Conservation (phyloP, 2,329 filamentous ascomycete genomes). For the Pochonia chlamydosporia region DNA sequence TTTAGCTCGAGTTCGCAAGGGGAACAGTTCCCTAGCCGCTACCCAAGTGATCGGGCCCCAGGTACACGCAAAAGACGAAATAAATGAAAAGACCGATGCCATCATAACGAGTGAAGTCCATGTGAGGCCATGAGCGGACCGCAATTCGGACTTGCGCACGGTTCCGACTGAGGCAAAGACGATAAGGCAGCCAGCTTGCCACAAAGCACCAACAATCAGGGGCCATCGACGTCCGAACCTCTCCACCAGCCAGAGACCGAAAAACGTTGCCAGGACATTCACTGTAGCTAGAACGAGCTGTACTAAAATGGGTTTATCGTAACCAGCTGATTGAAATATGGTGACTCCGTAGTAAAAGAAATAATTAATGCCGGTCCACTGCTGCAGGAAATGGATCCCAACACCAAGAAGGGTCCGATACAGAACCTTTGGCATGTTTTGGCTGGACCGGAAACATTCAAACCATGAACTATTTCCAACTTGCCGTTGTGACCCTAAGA, state of each 20-base stretch:
- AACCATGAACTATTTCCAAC: slow-evolving; percentile 45
- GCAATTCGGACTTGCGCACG: no score
- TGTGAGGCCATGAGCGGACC: slow-evolving; percentile 34
- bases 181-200: slow-evolving; percentile 61
- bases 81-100: slow-evolving; percentile 68
- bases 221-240: slow-evolving; percentile 63
- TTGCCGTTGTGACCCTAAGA: slow-evolving; percentile 37
- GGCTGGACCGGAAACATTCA: slow-evolving; percentile 55
- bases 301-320: slow-evolving; percentile 59
- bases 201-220: slow-evolving; percentile 59
- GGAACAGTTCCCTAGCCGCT: slow-evolving; percentile 61
- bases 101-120: slow-evolving; percentile 62
- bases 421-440: slow-evolving; percentile 47
- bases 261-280: slow-evolving; percentile 62
- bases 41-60: slow-evolving; percentile 69
- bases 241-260: slow-evolving; percentile 63
- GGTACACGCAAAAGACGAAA: slow-evolving; percentile 62
- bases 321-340: slow-evolving; percentile 61
- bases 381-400: slow-evolving; percentile 59
- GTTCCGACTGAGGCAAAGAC: slow-evolving; percentile 58
- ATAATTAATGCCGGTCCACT: slow-evolving; percentile 58
- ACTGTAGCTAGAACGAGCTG: slow-evolving; percentile 64
- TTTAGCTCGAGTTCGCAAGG: slow-evolving; percentile 48
- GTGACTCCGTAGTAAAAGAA: slow-evolving; percentile 62
- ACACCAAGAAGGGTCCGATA: slow-evolving; percentile 63